phyloP scores from a whole-genome alignment of 2,329 filamentous ascomycete species.

The Sclerotinia spermophila region DNA sequence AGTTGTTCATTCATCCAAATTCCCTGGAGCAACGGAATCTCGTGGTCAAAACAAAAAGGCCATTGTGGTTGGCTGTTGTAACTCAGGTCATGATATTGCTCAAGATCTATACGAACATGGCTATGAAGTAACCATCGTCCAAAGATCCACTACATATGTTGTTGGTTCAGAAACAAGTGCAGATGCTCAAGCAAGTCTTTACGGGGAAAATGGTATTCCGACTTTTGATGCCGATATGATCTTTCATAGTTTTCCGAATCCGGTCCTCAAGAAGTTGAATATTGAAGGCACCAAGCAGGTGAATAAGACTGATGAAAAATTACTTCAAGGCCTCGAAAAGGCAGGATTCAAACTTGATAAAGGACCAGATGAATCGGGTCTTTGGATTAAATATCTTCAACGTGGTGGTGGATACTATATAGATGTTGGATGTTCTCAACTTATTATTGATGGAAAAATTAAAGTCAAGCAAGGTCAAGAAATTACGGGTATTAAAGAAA shows the following conservation, averaged over 20 bases:
- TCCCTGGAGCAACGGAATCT: slow-evolving; percentile 47
- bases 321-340: slow-evolving; percentile 48
- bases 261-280: slow-evolving; percentile 59
- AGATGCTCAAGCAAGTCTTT: slow-evolving; percentile 43
- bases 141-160: slow-evolving; percentile 63
- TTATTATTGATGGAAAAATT: slow-evolving; percentile 52
- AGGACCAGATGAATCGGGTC: slow-evolving; percentile 51
- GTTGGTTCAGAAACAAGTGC: slow-evolving; percentile 49
- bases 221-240: slow-evolving; percentile 64
- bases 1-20: slow-evolving; percentile 60
- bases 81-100: slow-evolving; percentile 66
- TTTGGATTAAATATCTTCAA: slow-evolving; percentile 57
- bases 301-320: slow-evolving; percentile 38
- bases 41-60: slow-evolving; percentile 54
- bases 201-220: slow-evolving; percentile 47
- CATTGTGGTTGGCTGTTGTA: slow-evolving; percentile 64
- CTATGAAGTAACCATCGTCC: slow-evolving; percentile 64
- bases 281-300: slow-evolving; percentile 42
- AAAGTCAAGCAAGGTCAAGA: slow-evolving; percentile 48
- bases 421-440: slow-evolving; percentile 49
- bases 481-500: slow-evolving; percentile 43
- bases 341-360: slow-evolving; percentile 57
- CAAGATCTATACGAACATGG: slow-evolving; percentile 66
- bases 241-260: slow-evolving; percentile 53
- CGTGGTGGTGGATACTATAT: slow-evolving; percentile 57